Base-by-base conservation (phyloP, 805 yeast genomes). In the Candida arabinofermentans region DNA sequence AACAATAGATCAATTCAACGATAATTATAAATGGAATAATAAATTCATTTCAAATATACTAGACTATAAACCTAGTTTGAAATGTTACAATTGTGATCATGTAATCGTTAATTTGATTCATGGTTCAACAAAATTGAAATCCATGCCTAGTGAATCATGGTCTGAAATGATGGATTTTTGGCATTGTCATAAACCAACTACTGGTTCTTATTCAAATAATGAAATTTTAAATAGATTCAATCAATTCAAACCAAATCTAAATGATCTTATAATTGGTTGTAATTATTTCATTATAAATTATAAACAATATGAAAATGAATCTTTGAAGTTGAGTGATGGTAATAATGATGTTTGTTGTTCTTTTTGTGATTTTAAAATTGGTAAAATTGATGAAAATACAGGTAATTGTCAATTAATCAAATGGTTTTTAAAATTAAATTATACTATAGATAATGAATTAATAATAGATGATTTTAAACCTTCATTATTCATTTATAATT, bases 81-180 rank as follows among this genome's bases (percentile, higher is more conserved):
- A 27, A 6, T 60, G 65, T 36, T 8, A 2, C 2, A 18, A 36
- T 2, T 61, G 65, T 37, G 5, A 30, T 7, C 7, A 7, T 2
- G 13, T 16, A 5, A 10, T 61, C 3, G 47, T 68, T 63, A 34
- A 44, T 23, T 12, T 77, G 72, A n/a, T 32, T 0, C 37, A 57
- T 0, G 56, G 69, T 14, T 18, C 34, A 8, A 14, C 8, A 12
- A 14, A 29, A 12, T 63, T 79, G 34, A 55, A 64, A 40, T 86
- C 86, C 29, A 76, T 91, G 81, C 99, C 99, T 0, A 84, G 95
- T 1, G 97, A 89, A 55, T 69, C 78, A 37, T 91, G 99, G 99
- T 79, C 83, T 12, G 99, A 91, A 58, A 67, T 93, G 74, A 84
- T 91, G 95, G 98, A 91, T 43, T 85, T 84, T 50, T 91, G 99